Evolutionary conservation across 2,329 filamentous ascomycete genomes (phyloP).

Genomic region (Exophiala bonariae): DNA sequence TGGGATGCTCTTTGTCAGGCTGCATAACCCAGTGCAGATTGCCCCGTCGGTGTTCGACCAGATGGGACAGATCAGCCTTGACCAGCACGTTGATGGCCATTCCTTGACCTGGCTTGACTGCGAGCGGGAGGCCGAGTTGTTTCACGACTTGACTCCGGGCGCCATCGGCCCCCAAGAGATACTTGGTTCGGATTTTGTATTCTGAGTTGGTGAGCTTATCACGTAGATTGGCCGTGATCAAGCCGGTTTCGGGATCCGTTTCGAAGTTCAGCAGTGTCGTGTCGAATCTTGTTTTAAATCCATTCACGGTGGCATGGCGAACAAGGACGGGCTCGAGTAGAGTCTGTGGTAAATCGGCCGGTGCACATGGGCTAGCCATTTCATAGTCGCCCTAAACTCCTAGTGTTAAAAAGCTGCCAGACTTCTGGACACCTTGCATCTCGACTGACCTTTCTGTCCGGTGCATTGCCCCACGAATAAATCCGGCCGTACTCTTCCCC

Average conservation of each 20-base stretch:
- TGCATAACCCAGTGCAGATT: conserved; percentile 63
- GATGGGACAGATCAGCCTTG: conserved; percentile 51
- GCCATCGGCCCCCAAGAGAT: conserved; percentile 61
- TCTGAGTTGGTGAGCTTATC: conserved; percentile 38
- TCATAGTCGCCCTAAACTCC: conserved; percentile 38
- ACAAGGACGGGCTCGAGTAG: conserved; percentile 44
- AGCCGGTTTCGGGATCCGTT: conserved; percentile 26
- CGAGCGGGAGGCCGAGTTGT: conserved; percentile 49
- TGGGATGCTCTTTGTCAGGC: conserved; percentile 52
- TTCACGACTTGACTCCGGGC: conserved; percentile 47
- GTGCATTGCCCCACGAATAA: conserved; percentile 43
- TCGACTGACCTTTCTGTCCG: conserved; percentile 35
- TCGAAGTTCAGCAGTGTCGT: conserved; percentile 34
- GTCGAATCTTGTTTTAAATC: conserved; percentile 41
- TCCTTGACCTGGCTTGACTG: conserved; percentile 45
- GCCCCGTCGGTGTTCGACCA: conserved; percentile 51
- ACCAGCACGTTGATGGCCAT: conserved; percentile 52
- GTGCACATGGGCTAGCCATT: conserved; percentile 39
- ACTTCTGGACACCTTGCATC: not conserved
- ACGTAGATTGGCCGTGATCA: conserved; percentile 35
- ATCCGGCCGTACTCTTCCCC: conserved; percentile 45
- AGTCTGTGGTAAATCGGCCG: conserved; percentile 45
- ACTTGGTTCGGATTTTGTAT: conserved; percentile 54
- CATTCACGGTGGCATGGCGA: conserved; percentile 35
- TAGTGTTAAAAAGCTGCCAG: not conserved